Evolutionary conservation across 2,329 filamentous ascomycete species (phyloP).

Genomic region (Orbilia javanica): DNA sequence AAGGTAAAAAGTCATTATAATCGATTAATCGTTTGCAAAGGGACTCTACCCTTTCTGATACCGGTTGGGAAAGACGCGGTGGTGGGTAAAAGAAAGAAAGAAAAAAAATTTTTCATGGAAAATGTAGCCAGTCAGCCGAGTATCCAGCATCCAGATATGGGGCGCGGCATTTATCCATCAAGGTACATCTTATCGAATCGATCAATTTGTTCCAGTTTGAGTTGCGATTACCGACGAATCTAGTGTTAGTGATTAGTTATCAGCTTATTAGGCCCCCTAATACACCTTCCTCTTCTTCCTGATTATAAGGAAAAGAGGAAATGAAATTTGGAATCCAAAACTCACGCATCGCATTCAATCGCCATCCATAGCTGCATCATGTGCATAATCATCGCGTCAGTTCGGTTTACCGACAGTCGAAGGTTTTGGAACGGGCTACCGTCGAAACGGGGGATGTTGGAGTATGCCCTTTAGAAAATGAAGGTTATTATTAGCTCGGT

Average conservation of each 20-base stretch:
- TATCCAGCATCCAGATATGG: slow-evolving; percentile 52
- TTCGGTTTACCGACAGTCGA: slow-evolving; percentile 23
- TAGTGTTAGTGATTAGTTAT: background rate
- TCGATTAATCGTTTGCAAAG: background rate
- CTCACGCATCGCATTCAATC: slow-evolving; percentile 50
- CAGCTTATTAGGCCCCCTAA: background rate
- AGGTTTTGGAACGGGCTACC: slow-evolving; percentile 45
- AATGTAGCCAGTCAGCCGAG: slow-evolving; percentile 44
- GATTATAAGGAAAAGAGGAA: too few relatives aligned
- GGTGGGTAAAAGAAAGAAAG: background rate
- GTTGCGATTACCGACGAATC: slow-evolving; percentile 53
- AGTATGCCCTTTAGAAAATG: slow-evolving; percentile 34
- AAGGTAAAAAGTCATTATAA: background rate
- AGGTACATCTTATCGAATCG: slow-evolving; percentile 47
- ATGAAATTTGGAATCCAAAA: background rate
- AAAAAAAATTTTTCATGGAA: slow-evolving; percentile 24
- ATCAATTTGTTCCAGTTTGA: slow-evolving; percentile 58
- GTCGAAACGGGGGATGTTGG: slow-evolving; percentile 47
- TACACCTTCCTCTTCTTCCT: too few relatives aligned
- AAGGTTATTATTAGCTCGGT: background rate
- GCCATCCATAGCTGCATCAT: slow-evolving; percentile 57
- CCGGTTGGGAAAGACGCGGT: too few relatives aligned
- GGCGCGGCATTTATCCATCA: slow-evolving; percentile 52
- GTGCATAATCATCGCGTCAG: slow-evolving; percentile 44
- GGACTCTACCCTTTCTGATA: background rate